Base-by-base conservation (phyloP, 768 basidiomycete species). In the Nidula microcarpa region DNA sequence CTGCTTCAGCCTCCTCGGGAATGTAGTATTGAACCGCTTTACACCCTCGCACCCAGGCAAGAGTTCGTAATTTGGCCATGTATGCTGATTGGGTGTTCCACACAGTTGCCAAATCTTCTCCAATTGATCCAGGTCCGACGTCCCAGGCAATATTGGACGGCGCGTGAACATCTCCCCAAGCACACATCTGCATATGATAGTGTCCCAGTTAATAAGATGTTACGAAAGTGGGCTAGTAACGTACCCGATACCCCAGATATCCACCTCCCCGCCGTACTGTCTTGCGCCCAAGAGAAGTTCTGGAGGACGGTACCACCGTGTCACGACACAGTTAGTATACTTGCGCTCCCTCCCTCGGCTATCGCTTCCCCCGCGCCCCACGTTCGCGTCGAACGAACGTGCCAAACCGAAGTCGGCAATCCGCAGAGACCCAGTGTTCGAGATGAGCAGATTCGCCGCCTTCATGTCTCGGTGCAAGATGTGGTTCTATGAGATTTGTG, bases 381-480 rank as follows among this genome's bases (percentile, higher is more conserved):
- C 72, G 41, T 70, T 75, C 5, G 78, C 72, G 57, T 90, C 88
- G 52, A 76, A 91, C 39, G 90, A 80, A 18, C 97, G 83, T 0
- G 97, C 97, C 8, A 99, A 82, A 68, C 97, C 97, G 59, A 99
- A 98, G 68, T 99, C 97, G 4, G 95, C 97, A 54, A 99, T 81
- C 46, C 86, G 86, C 13, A 98, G 76, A 17, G 79, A 76, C 4
- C 97, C 97, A 4, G 77, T 71, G 64, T 95, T 94, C 52, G 87
- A 89, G 49, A 99, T 96, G 46, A 99, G 85, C 48, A 98, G 73
- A 65, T 99, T 99, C 34, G 97, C 97, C 4, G 97, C 91, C 66
- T 99, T 99, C 90, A 99, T 95, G 62, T 99, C 97, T 44, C 97
- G 93, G 68, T 99, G 97, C 4, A 99, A 78, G 61, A 98, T 96